Conservation (phyloP, 805 yeast species). For the Cyberlindnera meyerae region DNA sequence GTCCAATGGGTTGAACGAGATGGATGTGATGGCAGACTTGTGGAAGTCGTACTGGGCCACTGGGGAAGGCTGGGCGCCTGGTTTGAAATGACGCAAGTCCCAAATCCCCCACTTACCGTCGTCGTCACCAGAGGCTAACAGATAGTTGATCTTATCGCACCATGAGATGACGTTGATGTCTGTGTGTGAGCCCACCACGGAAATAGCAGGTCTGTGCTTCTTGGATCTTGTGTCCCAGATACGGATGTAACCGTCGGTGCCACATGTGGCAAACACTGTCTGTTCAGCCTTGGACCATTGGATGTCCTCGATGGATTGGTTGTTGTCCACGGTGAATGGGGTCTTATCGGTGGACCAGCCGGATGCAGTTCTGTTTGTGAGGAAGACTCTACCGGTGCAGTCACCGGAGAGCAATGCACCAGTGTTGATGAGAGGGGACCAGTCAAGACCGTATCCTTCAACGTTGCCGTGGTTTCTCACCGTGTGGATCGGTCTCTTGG, state of each 20-base stretch:
- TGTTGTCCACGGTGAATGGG: conserved; percentile 59
- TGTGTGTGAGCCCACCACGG: conserved; percentile 69
- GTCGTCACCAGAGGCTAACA: conserved; percentile 94
- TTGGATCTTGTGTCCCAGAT: conserved; percentile 97
- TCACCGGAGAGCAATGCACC: conserved; percentile 90
- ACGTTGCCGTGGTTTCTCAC: conserved; percentile 82
- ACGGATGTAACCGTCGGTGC: conserved; percentile 84
- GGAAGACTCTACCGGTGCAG: conserved; percentile 72
- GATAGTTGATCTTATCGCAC: conserved; percentile 81
- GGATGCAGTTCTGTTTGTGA: conserved; percentile 71
- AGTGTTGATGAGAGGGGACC: conserved; percentile 82
- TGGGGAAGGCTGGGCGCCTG: conserved; percentile 52
- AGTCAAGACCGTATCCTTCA: conserved; percentile 97
- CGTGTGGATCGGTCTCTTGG: conserved; percentile 79
- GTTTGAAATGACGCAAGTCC: conserved; percentile 86
- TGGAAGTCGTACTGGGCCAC: conserved; percentile 96
- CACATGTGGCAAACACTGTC: conserved; percentile 94
- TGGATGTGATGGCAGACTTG: conserved; percentile 86
- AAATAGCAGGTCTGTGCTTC: conserved; percentile 85
- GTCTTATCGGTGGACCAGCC: conserved; percentile 84
- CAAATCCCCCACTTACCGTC: conserved; percentile 97
- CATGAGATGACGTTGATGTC: conserved; percentile 96
- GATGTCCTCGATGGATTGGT: conserved; percentile 86
- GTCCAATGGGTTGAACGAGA: conserved; percentile 90
- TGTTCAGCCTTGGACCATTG: conserved; percentile 93